Base-by-base conservation (phyloP, 371 early-diverging fungal genomes). In the Nematocida minor region DNA sequence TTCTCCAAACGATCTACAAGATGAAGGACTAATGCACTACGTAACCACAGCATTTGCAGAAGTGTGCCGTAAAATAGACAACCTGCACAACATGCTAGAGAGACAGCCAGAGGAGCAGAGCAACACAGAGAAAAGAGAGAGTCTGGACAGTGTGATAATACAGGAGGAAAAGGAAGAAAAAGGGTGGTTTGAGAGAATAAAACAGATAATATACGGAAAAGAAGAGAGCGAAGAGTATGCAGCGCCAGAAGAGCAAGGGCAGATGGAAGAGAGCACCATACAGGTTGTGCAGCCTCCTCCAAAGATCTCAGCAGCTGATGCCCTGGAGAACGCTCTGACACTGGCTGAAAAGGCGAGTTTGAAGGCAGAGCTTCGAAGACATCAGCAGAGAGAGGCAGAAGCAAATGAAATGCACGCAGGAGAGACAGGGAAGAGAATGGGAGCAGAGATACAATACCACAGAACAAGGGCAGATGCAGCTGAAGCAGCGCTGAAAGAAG, bases 111-210 rank as follows among this genome's bases (percentile, higher is more conserved):
- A 57, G 18, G 16, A 16, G 4, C 38, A 29, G 4, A 22, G 16
- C 18, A 14, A n/a, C 0, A 38, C 27, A 34, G 57, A 70, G 14
- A 63, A 32, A 40, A 60, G 62, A 20, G 0, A 69, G n/a, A 20
- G n/a, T 47, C 44, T 70, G 25, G 71, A 70, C 31, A 70, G 67
- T 9, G 47, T 70, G 63, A 34, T 70, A 44, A 49, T 70, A 36
- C 47, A 69, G 47, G 34, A 41, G 31, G 46, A 25, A 49, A 34
- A 27, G 42, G 60, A 57, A 4, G 51, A 70, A 31, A 22, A n/a
- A 46, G 71, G 71, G n/a, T 70, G 71, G 71, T n/a, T 70, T 9
- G 31, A 62, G 34, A 47, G n/a, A 32, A 14, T 70, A n/a, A 70
- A 57, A 34, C 32, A 62, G 18, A 70, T 70, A 27, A 27, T 70